Evolutionary conservation across 495 filamentous ascomycete species (phyloP), one percentile per base, ranked within the genome.

Genomic region (Geopyxis carbonaria): DNA sequence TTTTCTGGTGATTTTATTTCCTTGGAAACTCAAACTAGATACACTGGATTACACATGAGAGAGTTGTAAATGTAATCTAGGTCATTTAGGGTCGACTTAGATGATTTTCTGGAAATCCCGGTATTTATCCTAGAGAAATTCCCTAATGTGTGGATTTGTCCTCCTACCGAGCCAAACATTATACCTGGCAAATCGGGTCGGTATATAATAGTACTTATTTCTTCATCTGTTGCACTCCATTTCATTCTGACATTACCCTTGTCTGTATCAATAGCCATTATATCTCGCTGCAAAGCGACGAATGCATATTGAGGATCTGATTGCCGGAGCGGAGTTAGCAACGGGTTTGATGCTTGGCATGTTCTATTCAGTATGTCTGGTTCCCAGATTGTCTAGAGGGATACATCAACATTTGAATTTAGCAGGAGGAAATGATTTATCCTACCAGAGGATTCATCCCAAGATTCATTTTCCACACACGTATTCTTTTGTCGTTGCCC

Each of bases 381-480:
- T 13, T 14, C 22, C 16, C 38, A 49, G 14, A 23, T 33, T 13
- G 34, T 86, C 81, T 34, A 64, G 69, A 44, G 79, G 0, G 73
- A 72, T 0, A 82, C 60, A 49, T 75, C 68, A 10, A 64, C n/a
- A n/a, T 64, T 46, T 89, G 89, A 36, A 70, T 72, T n/a, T 89
- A 65, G 2, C 68, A 64, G 0, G 80, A 79, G 0, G 83, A 83
- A 46, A 91, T 91, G 58, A 73, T 84, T 0, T 72, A 30, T 11
- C 28, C 18, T 43, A 52, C 80, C 2, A 92, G 65, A 1, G 77
- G 84, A 49, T 94, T 92, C 5, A 73, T 78, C 9, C 84, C 83
- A 0, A 75, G 79, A 0, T 61, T 61, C 10, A 77, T 69, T 57
- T 89, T 68, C 86, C 85, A 93, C 2, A 91, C 80, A 2, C 84